Percentiles rank a stretch among this genome's conserved stretches.
phyloP scores from a whole-genome alignment of 768 basidiomycete species.

The Russula foetens region DNA sequence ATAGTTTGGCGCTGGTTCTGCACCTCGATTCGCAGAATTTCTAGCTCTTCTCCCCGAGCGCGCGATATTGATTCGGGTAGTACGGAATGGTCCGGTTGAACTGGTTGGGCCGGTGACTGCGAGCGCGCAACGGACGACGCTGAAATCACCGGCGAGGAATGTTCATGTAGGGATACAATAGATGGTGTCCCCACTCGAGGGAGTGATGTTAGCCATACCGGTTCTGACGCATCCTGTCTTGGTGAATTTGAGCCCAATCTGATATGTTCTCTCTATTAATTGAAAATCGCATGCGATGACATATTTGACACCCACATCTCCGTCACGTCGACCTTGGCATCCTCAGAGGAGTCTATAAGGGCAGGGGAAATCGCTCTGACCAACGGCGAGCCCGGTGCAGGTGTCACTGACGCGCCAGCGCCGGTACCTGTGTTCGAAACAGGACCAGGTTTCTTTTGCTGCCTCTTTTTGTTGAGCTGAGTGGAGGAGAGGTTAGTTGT shows the following conservation, averaged over 20 bases:
- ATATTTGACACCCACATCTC: conserved; percentile 51
- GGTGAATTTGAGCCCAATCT: conserved; percentile 35
- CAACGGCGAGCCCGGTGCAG: conserved; percentile 38
- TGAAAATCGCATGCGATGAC: background rate
- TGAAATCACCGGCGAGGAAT: conserved; percentile 25
- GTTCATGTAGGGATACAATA: conserved; percentile 23
- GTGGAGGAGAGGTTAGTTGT: background rate
- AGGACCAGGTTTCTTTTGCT: conserved; percentile 58
- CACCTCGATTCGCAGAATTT: conserved; percentile 28
- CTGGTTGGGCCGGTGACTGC: conserved; percentile 1
- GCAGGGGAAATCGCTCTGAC: conserved; percentile 25
- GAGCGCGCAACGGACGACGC: conserved; percentile 22
- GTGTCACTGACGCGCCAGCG: conserved; percentile 28
- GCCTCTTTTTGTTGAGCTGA: conserved; percentile 77
- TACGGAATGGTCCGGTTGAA: conserved; percentile 17
- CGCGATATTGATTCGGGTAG: conserved; percentile 19
- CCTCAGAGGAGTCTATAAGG: conserved; percentile 23
- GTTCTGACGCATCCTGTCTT: conserved; percentile 30
- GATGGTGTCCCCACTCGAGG: conserved; percentile 32
- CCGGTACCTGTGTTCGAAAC: conserved; percentile 20
- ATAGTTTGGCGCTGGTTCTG: conserved; percentile 68
- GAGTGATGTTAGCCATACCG: conserved; percentile 56
- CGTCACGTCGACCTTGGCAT: conserved; percentile 43
- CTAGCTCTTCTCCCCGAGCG: conserved; percentile 18
- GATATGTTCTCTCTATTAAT: background rate